Base-by-base conservation (phyloP, 257 asterid genomes). In the Lavandula angustifolia region DNA sequence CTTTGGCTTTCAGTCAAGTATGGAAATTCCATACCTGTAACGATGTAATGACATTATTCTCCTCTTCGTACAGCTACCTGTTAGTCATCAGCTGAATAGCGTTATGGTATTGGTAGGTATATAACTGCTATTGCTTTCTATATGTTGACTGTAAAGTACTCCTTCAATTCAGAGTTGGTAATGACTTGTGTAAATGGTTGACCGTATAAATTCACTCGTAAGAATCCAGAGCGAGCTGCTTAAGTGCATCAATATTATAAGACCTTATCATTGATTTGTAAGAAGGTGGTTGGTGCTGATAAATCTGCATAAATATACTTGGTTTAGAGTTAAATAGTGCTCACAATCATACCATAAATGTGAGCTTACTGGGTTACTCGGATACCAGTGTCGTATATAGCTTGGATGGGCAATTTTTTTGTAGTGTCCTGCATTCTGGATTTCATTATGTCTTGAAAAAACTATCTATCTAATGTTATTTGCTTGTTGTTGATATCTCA, bases 401-500 rank as follows among this genome's bases (percentile, higher is more conserved):
- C 29, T 8, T 33, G 18, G 46, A 22, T 31, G 42, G 27, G 38
- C 17, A 18, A 40, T 42, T 18, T 7, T 55, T 18, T 40, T 60
- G 38, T 38, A 64, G 34, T 29, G 7, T 22, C 32, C 3, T 53
- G 43, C 42, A 4, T 38, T 50, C 51, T 54, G 44, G 35, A 62
- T 16, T 35, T 59, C 44, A 38, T 9, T 32, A 33, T 46, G 16
- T 75, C 16, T 37, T 37, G 8, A 9, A 7, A 33, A 47, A 12
- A n/a, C 0, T 9, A 6, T n/a, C 3, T 44, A 14, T 37, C 61
- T 74, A 52, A 62, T 61, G 60, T 9, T 35, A 32, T 17, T 52
- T 35, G 44, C 64, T 13, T 77, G 31, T 61, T 60, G 27, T 51
- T 61, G 54, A 10, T 66, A 32, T 64, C 57, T 29, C 82, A 90